Evolutionary conservation across 2,329 filamentous ascomycete species (phyloP).

Genomic region (Acarospora socialis): DNA sequence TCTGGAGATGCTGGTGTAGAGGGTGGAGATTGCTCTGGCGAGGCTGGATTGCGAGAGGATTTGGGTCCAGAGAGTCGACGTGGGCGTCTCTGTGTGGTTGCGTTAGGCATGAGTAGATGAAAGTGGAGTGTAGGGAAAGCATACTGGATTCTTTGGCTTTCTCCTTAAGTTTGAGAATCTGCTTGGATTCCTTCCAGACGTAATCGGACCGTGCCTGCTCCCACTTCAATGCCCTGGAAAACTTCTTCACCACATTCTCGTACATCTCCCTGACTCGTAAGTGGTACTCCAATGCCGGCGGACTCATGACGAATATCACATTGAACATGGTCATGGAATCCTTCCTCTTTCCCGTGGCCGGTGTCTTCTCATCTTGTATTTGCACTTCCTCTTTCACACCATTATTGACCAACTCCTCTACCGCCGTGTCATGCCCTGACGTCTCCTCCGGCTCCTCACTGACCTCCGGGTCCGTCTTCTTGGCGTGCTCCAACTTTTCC

Average conservation of each 20-base stretch:
- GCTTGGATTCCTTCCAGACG: conserved; percentile 80
- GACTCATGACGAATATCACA: conserved; percentile 79
- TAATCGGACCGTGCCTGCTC: conserved; percentile 83
- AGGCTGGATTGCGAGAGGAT: conserved; percentile 61
- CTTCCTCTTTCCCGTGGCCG: conserved; percentile 23
- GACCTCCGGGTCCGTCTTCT: conserved; percentile 17
- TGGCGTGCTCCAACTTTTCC: conserved; percentile 24
- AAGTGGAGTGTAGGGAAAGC: conserved; percentile 13
- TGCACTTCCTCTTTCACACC: conserved; percentile 21
- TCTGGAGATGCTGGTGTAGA: conserved; percentile 67
- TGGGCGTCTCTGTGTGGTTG: conserved; percentile 31
- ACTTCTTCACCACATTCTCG: conserved; percentile 76
- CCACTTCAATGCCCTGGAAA: conserved; percentile 84
- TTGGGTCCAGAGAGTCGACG: conserved; percentile 54
- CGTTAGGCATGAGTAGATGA: conserved; percentile 6
- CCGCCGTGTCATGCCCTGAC: conserved; percentile 13
- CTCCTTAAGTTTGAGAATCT: conserved; percentile 66
- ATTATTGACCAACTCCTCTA: conserved; percentile 17
- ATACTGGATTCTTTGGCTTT: conserved; percentile 55
- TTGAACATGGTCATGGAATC: conserved; percentile 93
- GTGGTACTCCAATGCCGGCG: conserved; percentile 62
- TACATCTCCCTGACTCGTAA: conserved; percentile 65
- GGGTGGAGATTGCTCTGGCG: conserved; percentile 65
- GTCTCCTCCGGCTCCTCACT: conserved; percentile 17
- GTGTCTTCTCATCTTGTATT: conserved; percentile 20